Evolutionary conservation across 192 early-diverging fungal species (phyloP).

Genomic region (Borealophlyctis nickersoniae): DNA sequence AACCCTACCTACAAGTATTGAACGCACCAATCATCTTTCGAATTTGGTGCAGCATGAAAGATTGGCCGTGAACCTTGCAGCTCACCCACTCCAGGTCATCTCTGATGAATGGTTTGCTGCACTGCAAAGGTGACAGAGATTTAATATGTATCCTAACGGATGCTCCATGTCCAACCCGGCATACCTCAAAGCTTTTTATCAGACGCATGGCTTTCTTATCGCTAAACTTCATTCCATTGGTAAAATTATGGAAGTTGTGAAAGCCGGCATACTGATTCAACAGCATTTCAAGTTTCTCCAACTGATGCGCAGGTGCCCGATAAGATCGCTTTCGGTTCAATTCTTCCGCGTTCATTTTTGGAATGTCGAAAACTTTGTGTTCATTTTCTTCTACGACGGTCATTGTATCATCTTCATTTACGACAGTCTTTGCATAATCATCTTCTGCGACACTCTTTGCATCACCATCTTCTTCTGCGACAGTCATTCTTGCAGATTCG

Average conservation of each 20-base stretch:
- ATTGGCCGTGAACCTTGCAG: conserved; percentile 89
- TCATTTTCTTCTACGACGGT: too few relatives aligned
- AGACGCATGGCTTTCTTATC: conserved; percentile 76
- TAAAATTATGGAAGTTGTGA: conserved; percentile 96
- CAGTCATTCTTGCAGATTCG: too few relatives aligned
- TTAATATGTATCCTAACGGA: too few relatives aligned
- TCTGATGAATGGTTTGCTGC: conserved; percentile 44
- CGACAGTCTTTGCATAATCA: too few relatives aligned
- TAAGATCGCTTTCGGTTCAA: conserved; percentile 35
- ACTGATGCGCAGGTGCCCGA: conserved; percentile 57
- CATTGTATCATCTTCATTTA: too few relatives aligned
- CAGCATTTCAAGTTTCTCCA: conserved; percentile 64
- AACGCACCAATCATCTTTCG: conserved; percentile 99
- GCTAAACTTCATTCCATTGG: conserved; percentile 71
- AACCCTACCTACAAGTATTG: too few relatives aligned
- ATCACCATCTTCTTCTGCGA: too few relatives aligned
- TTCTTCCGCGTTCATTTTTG: conserved; percentile 36
- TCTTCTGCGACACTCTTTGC: too few relatives aligned
- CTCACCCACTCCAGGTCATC: conserved; percentile 82
- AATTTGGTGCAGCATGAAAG: conserved; percentile 99
- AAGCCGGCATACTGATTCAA: conserved; percentile 74
- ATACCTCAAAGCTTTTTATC: conserved; percentile 79
- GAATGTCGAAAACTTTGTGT: too few relatives aligned
- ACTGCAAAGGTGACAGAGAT: too few relatives aligned
- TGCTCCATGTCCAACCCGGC: too few relatives aligned